Conservation (phyloP, 805 yeast species). For the Yueomyces sp. region DNA sequence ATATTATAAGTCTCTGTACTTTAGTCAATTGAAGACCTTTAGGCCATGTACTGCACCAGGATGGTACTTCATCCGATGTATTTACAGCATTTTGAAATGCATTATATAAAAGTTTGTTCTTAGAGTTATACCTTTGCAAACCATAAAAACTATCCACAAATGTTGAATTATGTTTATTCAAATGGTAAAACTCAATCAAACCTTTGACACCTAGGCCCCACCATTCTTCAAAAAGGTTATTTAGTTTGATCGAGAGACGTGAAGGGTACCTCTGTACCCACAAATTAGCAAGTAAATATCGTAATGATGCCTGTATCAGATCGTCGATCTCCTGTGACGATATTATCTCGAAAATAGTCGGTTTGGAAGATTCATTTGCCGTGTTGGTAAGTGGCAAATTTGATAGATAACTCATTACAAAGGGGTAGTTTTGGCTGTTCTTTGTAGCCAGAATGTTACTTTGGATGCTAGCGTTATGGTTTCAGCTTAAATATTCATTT, state of each 20-base stretch:
- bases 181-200: constrained; percentile 54
- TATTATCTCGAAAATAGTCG: constrained; percentile 79
- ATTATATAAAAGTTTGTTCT: constrained; percentile 8
- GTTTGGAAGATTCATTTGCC: constrained; percentile 22
- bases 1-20: constrained; percentile 39
- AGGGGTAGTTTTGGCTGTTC: not conserved
- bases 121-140: constrained; percentile 40
- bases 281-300: constrained; percentile 70
- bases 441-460: not conserved
- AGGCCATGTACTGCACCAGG: constrained; percentile 6
- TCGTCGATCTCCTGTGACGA: constrained; percentile 70
- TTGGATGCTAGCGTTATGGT: not conserved
- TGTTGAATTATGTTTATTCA: constrained; percentile 66
- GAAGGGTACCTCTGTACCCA: constrained; percentile 64
- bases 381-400: constrained; percentile 13
- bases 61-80: not conserved
- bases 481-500: too few species aligned
- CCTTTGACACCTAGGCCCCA: constrained; percentile 48
- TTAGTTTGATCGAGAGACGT: constrained; percentile 44
- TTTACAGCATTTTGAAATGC: constrained; percentile 2
- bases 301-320: constrained; percentile 66
- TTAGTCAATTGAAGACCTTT: constrained; percentile 31
- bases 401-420: constrained; percentile 21
- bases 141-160: constrained; percentile 92
- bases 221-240: constrained; percentile 57